A percentile compares a stretch with the other conserved stretches of the same genome.
Conservation (phyloP, 1,284 basidiomycete species). For the Ustilago nuda region DNA sequence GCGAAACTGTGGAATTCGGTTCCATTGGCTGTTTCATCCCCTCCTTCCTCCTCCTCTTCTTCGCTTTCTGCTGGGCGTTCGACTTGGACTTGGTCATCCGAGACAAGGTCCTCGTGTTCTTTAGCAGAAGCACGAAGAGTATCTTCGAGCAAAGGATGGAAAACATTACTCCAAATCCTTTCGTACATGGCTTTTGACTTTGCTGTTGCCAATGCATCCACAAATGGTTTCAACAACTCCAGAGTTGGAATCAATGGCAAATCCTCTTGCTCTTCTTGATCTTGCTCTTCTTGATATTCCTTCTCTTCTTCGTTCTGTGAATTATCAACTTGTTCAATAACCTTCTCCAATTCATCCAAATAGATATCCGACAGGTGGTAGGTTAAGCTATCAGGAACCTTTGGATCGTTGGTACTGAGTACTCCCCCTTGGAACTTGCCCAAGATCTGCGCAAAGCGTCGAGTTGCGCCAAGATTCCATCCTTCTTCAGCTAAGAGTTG, state of each 20-base stretch:
- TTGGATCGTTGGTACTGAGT: constrained; percentile 72
- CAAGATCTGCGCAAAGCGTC: constrained; percentile 27
- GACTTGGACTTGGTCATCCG: constrained; percentile 18
- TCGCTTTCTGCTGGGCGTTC: constrained; percentile 18
- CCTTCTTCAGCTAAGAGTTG: constrained; percentile 78
- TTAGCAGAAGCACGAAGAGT: constrained; percentile 33
- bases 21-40: constrained; percentile 28
- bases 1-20: constrained; percentile 47
- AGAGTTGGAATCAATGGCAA: constrained; percentile 72
- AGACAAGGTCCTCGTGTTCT: constrained; percentile 5
- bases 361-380: constrained; percentile 90
- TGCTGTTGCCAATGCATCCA: constrained; percentile 78
- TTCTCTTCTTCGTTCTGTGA: neutral
- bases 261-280: constrained; percentile 22
- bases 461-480: constrained; percentile 75
- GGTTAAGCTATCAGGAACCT: constrained; percentile 77
- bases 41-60: constrained; percentile 33
- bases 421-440: constrained; percentile 24
- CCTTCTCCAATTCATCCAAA: constrained; percentile 88
- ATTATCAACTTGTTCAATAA: constrained; percentile 62
- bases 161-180: constrained; percentile 76
- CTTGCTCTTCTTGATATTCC: constrained; percentile 4
- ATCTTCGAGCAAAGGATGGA: constrained; percentile 74
- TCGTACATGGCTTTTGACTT: constrained; percentile 76
- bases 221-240: constrained; percentile 77